Conservation (phyloP, 306 rosid genomes). For the Medicago truncatula region MtrunA17r5.0-ANR NC_053046.1:39419001-39419500, state of each 20-base stretch:
- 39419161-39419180: not conserved
- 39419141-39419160: slow-evolving; percentile 9
- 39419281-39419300: slow-evolving; percentile 42
- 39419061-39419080: slow-evolving; percentile 6
- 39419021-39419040: slow-evolving; percentile 1
- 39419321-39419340: slow-evolving; percentile 89
- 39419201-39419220: slow-evolving; percentile 10
- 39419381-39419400: slow-evolving; percentile 42
- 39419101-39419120: not conserved
- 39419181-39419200: not conserved
- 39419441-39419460: slow-evolving; percentile 57
- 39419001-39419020: slow-evolving; percentile 10
- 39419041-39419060: not conserved
- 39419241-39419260: slow-evolving; percentile 5
- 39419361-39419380: slow-evolving; percentile 71
- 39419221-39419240: slow-evolving; percentile 1
- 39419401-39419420: slow-evolving; percentile 30
- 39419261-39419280: slow-evolving; percentile 29
- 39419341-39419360: slow-evolving; percentile 83
- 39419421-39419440: not conserved
- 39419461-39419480: slow-evolving; percentile 95
- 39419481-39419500: slow-evolving; percentile 97
- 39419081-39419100: not conserved
- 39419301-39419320: slow-evolving; percentile 99
- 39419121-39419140: not conserved